These are phyloP conservation scores for Triticum urartu DNA, from an alignment of 176 grass and related monocot genomes.

Conservation along the genomic window DNA sequence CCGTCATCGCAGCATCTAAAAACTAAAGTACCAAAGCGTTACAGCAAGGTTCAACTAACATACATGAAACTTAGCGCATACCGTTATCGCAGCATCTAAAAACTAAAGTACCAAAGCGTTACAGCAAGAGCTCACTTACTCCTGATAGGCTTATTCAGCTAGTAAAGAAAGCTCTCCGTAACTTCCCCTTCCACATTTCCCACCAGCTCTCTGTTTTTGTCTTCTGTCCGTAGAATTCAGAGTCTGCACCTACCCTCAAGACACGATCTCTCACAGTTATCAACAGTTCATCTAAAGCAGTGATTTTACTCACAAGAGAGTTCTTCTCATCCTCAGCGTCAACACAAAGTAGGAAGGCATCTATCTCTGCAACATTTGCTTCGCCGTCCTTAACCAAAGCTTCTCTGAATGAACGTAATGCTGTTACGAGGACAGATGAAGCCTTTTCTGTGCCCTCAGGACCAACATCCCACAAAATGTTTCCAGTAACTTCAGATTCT, in stretches of 20 bases:
- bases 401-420: neutral
- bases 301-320: neutral
- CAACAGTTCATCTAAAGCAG: neutral
- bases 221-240: neutral
- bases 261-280: neutral
- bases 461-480: neutral
- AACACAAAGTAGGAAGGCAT: neutral
- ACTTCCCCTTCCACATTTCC: neutral
- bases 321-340: neutral
- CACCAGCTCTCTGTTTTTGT: neutral
- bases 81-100: neutral
- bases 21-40: neutral
- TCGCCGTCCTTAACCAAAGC: neutral
- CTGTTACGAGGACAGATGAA: neutral
- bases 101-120: neutral
- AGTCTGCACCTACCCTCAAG: neutral
- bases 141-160: neutral
- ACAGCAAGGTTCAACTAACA: neutral
- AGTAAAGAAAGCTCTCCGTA: neutral
- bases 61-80: neutral
- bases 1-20: neutral
- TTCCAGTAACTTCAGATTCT: neutral
- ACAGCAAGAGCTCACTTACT: neutral
- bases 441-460: neutral
- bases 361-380: neutral